These are phyloP conservation scores for Ambrosiella cleistominuta DNA, from an alignment of 2,329 filamentous ascomycete species.

Conservation along the genomic window DNA sequence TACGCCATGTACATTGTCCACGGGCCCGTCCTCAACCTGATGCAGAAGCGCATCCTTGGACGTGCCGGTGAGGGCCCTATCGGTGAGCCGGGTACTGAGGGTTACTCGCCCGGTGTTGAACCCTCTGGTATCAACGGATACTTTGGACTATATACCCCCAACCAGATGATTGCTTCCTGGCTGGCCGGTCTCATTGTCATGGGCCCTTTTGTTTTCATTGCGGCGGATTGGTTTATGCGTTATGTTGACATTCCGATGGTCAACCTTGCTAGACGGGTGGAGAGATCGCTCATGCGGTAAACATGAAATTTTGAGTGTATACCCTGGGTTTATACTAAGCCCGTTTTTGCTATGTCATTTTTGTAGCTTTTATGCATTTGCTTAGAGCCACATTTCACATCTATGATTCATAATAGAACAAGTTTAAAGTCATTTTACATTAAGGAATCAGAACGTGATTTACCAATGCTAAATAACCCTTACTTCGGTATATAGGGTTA, in stretches of 20 bases:
- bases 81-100: slow-evolving; percentile 5
- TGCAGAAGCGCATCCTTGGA: slow-evolving; percentile 7
- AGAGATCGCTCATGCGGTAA: slow-evolving; percentile 3
- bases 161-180: slow-evolving; percentile 12
- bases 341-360: too few species aligned
- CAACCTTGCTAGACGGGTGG: slow-evolving; percentile 11
- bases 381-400: too few species aligned
- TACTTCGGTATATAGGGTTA: not conserved
- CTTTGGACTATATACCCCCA: slow-evolving; percentile 10
- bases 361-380: too few species aligned
- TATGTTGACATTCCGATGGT: slow-evolving; percentile 13
- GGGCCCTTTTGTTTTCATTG: slow-evolving; percentile 12
- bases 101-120: slow-evolving; percentile 7
- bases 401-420: too few species aligned
- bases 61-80: slow-evolving; percentile 5
- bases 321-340: not conserved
- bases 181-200: slow-evolving; percentile 12
- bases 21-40: slow-evolving; percentile 12
- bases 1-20: slow-evolving; percentile 46
- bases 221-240: slow-evolving; percentile 13
- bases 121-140: slow-evolving; percentile 10
- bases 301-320: not conserved
- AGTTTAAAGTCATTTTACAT: too few species aligned
- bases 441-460: too few species aligned
- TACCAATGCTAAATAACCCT: not conserved